Evolutionary conservation across 495 filamentous ascomycete genomes (phyloP).

Genomic region (Xylaria sp.): DNA sequence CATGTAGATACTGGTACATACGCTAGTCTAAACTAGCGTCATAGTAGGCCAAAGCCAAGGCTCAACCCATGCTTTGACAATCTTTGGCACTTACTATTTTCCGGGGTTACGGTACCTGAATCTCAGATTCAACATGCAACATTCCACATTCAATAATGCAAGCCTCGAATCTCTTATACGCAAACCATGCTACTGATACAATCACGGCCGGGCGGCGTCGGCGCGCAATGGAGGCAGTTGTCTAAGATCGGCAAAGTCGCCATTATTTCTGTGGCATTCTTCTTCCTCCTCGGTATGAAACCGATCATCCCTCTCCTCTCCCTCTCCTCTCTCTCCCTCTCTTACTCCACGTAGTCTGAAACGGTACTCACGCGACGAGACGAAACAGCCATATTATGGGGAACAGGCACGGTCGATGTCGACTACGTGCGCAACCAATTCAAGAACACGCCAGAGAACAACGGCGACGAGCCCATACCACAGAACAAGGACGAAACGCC

Average conservation of each 20-base stretch:
- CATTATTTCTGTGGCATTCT: not conserved
- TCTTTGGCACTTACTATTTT: conserved; percentile 13
- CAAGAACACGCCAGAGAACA: not conserved
- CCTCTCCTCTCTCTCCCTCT: too few species aligned
- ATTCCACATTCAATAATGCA: conserved; percentile 21
- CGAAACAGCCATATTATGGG: conserved; percentile 26
- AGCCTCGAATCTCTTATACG: not conserved
- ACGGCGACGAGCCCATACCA: conserved; percentile 19
- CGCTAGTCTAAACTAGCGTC: too few species aligned
- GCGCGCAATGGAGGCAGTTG: conserved; percentile 25
- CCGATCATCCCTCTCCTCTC: too few species aligned
- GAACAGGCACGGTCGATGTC: conserved; percentile 28
- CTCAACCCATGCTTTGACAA: not conserved
- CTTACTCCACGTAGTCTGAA: not conserved
- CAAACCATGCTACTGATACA: conserved; percentile 16
- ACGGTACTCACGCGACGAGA: conserved; percentile 18
- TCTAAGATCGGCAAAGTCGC: conserved; percentile 6
- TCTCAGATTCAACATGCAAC: too few species aligned
- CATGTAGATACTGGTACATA: not conserved
- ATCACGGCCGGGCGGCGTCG: conserved; percentile 12
- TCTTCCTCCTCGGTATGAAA: conserved; percentile 27
- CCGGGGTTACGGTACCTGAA: not conserved
- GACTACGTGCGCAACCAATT: conserved; percentile 25
- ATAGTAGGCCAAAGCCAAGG: not conserved
- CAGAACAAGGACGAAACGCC: not conserved